Conservation (phyloP, 1,139 yeast species). For the Hyphopichia pseudoburtonii region DNA sequence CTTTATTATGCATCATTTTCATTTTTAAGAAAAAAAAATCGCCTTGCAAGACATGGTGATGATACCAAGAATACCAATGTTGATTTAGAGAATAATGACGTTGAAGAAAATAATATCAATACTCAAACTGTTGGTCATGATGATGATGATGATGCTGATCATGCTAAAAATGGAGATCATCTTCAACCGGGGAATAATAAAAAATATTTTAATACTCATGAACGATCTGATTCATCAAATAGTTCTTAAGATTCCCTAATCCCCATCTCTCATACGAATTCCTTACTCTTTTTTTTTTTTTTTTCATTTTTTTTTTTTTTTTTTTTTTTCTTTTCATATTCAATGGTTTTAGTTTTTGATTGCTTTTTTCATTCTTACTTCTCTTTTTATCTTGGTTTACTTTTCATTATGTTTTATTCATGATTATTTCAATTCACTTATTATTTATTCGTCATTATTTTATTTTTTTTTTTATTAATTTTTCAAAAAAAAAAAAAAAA, state of each 20-base stretch:
- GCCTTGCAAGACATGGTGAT: conserved; percentile 9
- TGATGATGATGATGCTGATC: neutral
- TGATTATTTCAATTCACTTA: too few relatives aligned
- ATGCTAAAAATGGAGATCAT: neutral
- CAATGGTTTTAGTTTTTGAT: too few relatives aligned
- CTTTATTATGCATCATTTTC: conserved; percentile 50
- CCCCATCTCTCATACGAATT: too few relatives aligned
- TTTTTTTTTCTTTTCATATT: too few relatives aligned
- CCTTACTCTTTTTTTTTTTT: too few relatives aligned
- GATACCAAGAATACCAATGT: conserved; percentile 15
- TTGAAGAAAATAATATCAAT: conserved; percentile 11
- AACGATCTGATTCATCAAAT: conserved; percentile 5
- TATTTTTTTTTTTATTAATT: neutral
- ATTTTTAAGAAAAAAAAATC: conserved; percentile 35
- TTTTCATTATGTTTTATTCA: neutral
- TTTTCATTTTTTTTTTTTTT: too few relatives aligned
- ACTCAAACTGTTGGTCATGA: too few relatives aligned
- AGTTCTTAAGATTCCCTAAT: too few relatives aligned
- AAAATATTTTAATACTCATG: conserved; percentile 4
- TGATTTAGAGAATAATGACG: conserved; percentile 23
- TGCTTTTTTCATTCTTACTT: neutral
- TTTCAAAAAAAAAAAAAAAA: too few relatives aligned
- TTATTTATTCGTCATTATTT: too few relatives aligned
- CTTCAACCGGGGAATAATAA: neutral
- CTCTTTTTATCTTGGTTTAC: neutral